Conservation (phyloP, 2,329 filamentous ascomycete genomes). For the Sporothrix pallida region DNA sequence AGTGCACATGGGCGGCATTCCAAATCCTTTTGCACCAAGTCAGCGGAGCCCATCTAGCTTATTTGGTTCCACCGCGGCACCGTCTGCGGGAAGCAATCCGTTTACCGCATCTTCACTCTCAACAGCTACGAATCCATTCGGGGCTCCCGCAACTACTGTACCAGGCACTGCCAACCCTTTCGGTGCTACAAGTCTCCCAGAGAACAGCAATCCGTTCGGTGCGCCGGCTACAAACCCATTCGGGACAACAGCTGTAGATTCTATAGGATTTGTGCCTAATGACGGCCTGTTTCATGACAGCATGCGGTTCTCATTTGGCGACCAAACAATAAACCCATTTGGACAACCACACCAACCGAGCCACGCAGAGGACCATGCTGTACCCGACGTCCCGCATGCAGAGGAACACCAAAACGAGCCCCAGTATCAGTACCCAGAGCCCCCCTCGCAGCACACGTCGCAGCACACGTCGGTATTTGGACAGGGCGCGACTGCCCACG, state of each 20-base stretch:
- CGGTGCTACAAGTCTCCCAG: background rate
- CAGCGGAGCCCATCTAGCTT: constrained; percentile 19
- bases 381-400: background rate
- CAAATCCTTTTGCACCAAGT: constrained; percentile 24
- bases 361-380: background rate
- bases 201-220: background rate
- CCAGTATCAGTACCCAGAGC: constrained; percentile 37
- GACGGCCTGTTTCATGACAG: constrained; percentile 29
- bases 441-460: constrained; percentile 24
- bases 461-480: background rate
- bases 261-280: constrained; percentile 33
- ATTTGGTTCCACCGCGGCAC: constrained; percentile 22
- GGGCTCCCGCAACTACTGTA: background rate
- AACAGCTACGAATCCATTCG: background rate
- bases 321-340: background rate
- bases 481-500: background rate
- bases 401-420: constrained; percentile 12
- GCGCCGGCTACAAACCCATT: background rate
- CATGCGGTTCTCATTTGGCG: constrained; percentile 35
- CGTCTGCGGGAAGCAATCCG: background rate
- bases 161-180: background rate
- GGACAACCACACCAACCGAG: background rate
- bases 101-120: background rate
- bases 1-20: background rate
- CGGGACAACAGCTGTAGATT: constrained; percentile 4